Conservation (phyloP, 768 basidiomycete species). For the Kwoniella mangroviensis region DNA sequence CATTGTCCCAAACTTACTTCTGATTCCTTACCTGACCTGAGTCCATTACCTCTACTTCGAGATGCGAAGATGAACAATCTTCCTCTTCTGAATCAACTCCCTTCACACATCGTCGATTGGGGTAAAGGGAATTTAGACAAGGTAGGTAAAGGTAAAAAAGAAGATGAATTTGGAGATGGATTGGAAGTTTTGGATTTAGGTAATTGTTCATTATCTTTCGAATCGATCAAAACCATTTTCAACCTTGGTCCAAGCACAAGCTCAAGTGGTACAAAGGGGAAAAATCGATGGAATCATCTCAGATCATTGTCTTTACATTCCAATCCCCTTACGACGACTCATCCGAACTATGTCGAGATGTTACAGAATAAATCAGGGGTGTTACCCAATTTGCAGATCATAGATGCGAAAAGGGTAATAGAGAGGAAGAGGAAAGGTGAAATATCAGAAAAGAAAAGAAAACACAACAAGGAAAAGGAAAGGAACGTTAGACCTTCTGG, state of each 20-base stretch:
- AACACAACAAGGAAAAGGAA: constrained; percentile 39
- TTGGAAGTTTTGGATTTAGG: constrained; percentile 51
- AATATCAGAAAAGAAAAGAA: constrained; percentile 30
- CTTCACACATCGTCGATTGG: constrained; percentile 38
- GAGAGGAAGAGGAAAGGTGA: constrained; percentile 48
- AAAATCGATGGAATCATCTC: constrained; percentile 31
- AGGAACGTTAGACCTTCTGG: constrained; percentile 41
- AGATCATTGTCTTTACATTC: constrained; percentile 45
- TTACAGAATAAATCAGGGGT: constrained; percentile 24
- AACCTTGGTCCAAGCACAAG: background rate
- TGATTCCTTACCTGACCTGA: constrained; percentile 38
- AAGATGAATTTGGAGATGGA: constrained; percentile 35
- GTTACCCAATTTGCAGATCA: constrained; percentile 49
- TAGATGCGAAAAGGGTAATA: constrained; percentile 49
- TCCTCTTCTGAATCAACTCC: constrained; percentile 40
- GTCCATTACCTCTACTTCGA: constrained; percentile 38
- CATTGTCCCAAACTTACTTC: constrained; percentile 45
- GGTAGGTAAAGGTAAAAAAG: constrained; percentile 22
- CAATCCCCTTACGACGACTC: constrained; percentile 39
- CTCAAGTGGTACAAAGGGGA: background rate
- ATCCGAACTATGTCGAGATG: constrained; percentile 37
- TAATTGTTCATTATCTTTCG: constrained; percentile 41
- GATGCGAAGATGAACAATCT: constrained; percentile 53
- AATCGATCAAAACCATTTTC: constrained; percentile 28
- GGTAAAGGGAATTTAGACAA: constrained; percentile 42